A percentile compares a stretch with the other conserved stretches of the same genome.
These are phyloP conservation scores for Leptomonas seymouri DNA, from an alignment of 208 protist species.

Conservation along the genomic window DNA sequence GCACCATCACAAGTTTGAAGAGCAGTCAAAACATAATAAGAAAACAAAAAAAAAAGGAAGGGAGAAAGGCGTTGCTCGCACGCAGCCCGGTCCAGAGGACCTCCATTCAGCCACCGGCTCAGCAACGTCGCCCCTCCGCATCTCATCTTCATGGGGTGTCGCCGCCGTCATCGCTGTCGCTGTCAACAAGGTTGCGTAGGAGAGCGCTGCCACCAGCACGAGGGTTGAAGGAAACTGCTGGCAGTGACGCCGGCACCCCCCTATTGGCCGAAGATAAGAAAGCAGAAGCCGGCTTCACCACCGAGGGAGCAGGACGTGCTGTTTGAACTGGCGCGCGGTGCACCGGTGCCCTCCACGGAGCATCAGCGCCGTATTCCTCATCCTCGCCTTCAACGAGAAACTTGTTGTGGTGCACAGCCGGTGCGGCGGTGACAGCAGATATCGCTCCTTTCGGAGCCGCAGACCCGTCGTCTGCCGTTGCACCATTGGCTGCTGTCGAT, in stretches of 20 bases:
- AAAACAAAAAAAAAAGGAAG: neutral
- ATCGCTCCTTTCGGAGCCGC: neutral
- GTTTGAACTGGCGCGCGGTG: neutral
- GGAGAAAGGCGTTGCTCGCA: too few species aligned
- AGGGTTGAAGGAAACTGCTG: neutral
- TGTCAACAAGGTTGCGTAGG: constrained; percentile 19
- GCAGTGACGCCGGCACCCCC: neutral
- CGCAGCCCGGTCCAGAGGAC: too few species aligned
- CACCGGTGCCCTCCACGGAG: neutral
- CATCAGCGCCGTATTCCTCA: constrained; percentile 5
- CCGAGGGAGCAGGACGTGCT: neutral
- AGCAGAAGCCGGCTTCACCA: neutral
- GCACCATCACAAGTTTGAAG: too few species aligned
- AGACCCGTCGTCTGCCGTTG: neutral
- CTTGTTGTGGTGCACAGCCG: constrained; percentile 13
- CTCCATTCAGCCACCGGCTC: too few species aligned
- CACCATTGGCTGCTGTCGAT: neutral
- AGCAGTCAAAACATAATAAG: neutral
- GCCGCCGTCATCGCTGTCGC: constrained; percentile 13
- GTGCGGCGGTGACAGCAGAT: neutral
- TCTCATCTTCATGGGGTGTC: neutral
- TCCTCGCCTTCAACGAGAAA: constrained; percentile 25
- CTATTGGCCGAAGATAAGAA: neutral
- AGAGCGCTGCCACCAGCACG: constrained; percentile 4
- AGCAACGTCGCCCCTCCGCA: neutral